phyloP scores from a whole-genome alignment of 208 protist species.

The Vickermania ingenoplastis region DNA sequence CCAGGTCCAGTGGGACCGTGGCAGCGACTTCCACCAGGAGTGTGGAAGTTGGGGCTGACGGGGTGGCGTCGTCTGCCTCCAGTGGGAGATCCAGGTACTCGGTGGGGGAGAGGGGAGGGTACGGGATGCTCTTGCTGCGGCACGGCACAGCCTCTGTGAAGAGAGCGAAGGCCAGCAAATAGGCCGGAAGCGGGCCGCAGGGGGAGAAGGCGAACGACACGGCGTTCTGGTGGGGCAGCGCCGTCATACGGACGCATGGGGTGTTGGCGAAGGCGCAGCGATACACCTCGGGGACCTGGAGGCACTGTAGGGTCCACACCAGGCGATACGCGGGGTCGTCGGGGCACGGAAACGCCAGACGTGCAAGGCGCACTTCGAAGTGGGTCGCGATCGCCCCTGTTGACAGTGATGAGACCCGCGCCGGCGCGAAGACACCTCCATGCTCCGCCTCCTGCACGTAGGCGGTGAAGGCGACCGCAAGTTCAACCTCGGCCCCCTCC shows the following conservation, averaged over 20 bases:
- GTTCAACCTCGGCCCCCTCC: constrained; percentile 26
- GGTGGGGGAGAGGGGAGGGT: constrained; percentile 1
- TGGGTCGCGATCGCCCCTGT: constrained; percentile 49
- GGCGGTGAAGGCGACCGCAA: constrained; percentile 37
- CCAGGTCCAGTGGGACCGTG: constrained; percentile 15
- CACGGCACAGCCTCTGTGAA: constrained; percentile 5
- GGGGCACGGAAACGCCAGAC: constrained; percentile 71
- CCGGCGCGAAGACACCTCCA: constrained; percentile 50
- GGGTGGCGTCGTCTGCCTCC: constrained; percentile 1
- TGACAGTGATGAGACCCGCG: not conserved
- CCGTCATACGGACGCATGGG: constrained; percentile 12
- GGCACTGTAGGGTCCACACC: constrained; percentile 34
- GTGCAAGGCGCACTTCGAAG: constrained; percentile 72
- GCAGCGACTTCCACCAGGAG: not conserved
- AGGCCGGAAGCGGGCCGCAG: constrained; percentile 56
- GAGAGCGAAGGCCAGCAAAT: constrained; percentile 55
- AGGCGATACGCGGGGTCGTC: constrained; percentile 67
- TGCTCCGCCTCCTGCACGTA: constrained; percentile 33
- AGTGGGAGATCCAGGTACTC: not conserved
- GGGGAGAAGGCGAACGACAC: constrained; percentile 25
- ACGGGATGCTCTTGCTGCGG: constrained; percentile 3
- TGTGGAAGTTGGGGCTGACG: not conserved
- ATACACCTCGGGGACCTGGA: constrained; percentile 38
- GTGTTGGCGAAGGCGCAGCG: constrained; percentile 29
- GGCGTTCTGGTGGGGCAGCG: constrained; percentile 10